These are phyloP conservation scores for Euryodendron excelsum DNA, from an alignment of 148 eudicot genomes.

Conservation along the genomic window DNA sequence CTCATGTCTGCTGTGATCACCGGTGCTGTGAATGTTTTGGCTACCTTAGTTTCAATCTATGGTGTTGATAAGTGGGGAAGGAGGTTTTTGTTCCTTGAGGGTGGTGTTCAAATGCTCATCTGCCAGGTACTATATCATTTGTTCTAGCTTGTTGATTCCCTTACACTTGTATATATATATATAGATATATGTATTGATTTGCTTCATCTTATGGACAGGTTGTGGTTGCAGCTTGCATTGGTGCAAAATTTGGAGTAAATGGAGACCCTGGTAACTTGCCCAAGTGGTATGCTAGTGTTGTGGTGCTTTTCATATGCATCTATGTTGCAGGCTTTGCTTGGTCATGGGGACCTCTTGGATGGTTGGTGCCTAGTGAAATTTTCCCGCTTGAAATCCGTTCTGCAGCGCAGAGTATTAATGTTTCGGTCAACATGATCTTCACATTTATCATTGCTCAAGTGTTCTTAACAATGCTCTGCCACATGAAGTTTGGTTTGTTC, in stretches of 20 bases:
- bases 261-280: conserved; percentile 46
- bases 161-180: background rate
- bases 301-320: conserved; percentile 75
- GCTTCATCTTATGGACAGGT: conserved; percentile 27
- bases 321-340: conserved; percentile 78
- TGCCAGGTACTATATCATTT: conserved; percentile 51
- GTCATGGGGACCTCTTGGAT: conserved; percentile 93
- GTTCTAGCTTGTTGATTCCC: background rate
- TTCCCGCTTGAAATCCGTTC: conserved; percentile 85
- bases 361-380: conserved; percentile 82
- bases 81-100: conserved; percentile 66
- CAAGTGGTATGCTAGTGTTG: conserved; percentile 64
- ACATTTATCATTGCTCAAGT: conserved; percentile 66
- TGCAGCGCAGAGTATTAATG: conserved; percentile 69
- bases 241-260: conserved; percentile 52
- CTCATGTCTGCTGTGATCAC: conserved; percentile 76
- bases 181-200: background rate
- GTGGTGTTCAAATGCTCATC: conserved; percentile 74
- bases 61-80: conserved; percentile 74
- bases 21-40: conserved; percentile 62
- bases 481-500: conserved; percentile 69
- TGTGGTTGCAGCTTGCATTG: conserved; percentile 57
- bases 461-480: conserved; percentile 70
- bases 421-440: conserved; percentile 80
- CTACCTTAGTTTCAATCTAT: conserved; percentile 61